phyloP scores from a whole-genome alignment of 768 basidiomycete species.

The Astraeus odoratus region DNA sequence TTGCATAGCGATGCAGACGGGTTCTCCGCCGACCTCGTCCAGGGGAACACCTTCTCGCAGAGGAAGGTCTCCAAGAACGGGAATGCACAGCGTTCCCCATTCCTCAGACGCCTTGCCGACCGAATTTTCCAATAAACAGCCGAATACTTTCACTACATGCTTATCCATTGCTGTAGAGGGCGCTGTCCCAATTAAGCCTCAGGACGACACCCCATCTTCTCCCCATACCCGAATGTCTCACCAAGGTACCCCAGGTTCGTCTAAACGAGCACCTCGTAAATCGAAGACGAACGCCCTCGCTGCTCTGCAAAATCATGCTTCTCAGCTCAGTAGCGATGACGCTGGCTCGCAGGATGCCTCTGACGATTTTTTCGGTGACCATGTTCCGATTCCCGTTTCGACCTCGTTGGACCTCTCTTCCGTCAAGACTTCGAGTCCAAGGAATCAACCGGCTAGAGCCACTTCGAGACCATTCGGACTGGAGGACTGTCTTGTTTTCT shows the following conservation, averaged over 20 bases:
- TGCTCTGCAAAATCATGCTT: conserved; percentile 63
- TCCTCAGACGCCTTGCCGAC: conserved; percentile 38
- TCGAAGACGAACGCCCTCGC: conserved; percentile 85
- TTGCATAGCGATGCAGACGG: conserved; percentile 35
- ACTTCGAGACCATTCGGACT: conserved; percentile 75
- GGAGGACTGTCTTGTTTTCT: conserved; percentile 83
- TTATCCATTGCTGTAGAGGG: conserved; percentile 76
- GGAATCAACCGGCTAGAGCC: conserved; percentile 32
- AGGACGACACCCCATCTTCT: conserved; percentile 32
- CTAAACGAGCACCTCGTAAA: conserved; percentile 76
- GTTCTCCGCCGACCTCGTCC: conserved; percentile 38
- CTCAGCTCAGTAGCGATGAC: conserved; percentile 49
- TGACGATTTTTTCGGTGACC: conserved; percentile 43
- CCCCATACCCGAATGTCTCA: conserved; percentile 29
- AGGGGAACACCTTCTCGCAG: conserved; percentile 58
- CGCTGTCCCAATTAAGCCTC: conserved; percentile 52
- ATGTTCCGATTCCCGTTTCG: conserved; percentile 54
- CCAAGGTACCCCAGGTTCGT: conserved; percentile 34
- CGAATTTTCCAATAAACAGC: conserved; percentile 44
- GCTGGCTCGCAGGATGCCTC: conserved; percentile 31
- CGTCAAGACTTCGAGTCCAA: conserved; percentile 60
- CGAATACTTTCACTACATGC: conserved; percentile 53
- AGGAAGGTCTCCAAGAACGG: conserved; percentile 54
- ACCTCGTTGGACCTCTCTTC: conserved; percentile 59
- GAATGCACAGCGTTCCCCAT: conserved; percentile 36